phyloP scores from a whole-genome alignment of 768 basidiomycete genomes.

The Auriculariales sp. region DNA sequence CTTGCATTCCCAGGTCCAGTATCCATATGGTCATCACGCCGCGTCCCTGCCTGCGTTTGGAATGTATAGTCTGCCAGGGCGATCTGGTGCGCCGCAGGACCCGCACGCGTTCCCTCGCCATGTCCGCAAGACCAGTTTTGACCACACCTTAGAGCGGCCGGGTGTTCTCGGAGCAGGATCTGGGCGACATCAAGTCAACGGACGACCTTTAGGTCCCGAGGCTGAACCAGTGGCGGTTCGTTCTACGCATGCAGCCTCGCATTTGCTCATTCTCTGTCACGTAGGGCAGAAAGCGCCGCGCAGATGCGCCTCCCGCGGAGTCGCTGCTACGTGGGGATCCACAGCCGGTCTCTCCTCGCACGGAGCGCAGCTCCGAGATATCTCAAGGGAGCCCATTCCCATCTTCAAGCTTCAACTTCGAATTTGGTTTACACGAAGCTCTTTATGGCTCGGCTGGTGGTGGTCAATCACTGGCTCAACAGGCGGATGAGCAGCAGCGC shows the following conservation, averaged over 20 bases:
- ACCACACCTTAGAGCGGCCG: constrained; percentile 55
- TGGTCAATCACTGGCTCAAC: neutral
- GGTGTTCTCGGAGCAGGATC: constrained; percentile 42
- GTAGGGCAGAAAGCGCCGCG: constrained; percentile 52
- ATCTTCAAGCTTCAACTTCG: constrained; percentile 56
- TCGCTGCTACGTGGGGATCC: constrained; percentile 71
- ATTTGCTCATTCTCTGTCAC: neutral
- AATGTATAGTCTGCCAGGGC: constrained; percentile 38
- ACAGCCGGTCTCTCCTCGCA: constrained; percentile 31
- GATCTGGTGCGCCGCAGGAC: neutral
- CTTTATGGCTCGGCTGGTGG: neutral
- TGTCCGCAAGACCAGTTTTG: constrained; percentile 89
- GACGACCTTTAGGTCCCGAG: constrained; percentile 45
- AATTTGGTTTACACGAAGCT: constrained; percentile 22
- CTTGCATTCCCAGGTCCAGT: too few species aligned
- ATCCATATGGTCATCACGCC: neutral
- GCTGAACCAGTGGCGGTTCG: constrained; percentile 29
- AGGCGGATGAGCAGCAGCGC: too few species aligned
- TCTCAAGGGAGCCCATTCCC: constrained; percentile 41
- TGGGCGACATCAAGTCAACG: constrained; percentile 63
- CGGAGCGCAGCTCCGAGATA: neutral
- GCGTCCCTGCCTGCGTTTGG: constrained; percentile 64
- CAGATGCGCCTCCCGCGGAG: constrained; percentile 68
- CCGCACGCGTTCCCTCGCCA: constrained; percentile 51
- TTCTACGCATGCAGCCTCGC: constrained; percentile 28